A percentile compares a stretch with the other conserved stretches of the same genome.
phyloP scores from a whole-genome alignment of 2,329 filamentous ascomycete species.

The Tolypocladium tundrense region DNA sequence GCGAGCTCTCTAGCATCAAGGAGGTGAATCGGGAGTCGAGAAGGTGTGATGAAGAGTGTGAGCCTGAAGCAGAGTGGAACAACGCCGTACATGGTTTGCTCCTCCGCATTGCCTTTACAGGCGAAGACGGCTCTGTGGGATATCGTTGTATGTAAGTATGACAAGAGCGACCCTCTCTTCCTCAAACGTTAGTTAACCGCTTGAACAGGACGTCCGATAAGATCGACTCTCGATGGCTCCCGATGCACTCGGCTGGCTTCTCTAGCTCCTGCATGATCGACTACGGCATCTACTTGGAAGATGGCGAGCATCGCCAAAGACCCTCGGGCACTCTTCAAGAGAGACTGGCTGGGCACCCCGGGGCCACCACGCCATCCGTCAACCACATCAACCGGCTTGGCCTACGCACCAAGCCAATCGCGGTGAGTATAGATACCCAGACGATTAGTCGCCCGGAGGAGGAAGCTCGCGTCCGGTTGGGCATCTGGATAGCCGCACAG shows the following conservation, averaged over 20 bases:
- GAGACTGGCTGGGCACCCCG: background rate
- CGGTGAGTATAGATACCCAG: background rate
- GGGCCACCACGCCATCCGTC: background rate
- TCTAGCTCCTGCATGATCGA: background rate
- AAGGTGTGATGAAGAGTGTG: background rate
- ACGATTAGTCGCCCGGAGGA: background rate
- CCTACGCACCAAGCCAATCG: background rate
- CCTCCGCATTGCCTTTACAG: background rate
- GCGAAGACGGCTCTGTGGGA: too few species aligned
- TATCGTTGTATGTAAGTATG: too few species aligned
- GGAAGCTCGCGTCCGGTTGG: too few species aligned
- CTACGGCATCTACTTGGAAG: background rate
- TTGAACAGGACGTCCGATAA: background rate
- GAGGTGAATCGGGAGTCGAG: background rate
- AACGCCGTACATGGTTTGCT: background rate
- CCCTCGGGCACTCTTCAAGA: background rate
- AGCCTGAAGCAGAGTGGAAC: background rate
- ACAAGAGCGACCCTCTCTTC: too few species aligned
- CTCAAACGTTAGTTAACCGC: too few species aligned
- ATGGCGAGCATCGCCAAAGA: background rate
- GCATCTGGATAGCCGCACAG: too few species aligned
- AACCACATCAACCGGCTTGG: background rate
- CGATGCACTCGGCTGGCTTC: background rate
- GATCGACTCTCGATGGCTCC: background rate
- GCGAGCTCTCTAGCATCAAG: background rate